Conservation (phyloP, 768 basidiomycete species). For the Suillus spraguei region DNA sequence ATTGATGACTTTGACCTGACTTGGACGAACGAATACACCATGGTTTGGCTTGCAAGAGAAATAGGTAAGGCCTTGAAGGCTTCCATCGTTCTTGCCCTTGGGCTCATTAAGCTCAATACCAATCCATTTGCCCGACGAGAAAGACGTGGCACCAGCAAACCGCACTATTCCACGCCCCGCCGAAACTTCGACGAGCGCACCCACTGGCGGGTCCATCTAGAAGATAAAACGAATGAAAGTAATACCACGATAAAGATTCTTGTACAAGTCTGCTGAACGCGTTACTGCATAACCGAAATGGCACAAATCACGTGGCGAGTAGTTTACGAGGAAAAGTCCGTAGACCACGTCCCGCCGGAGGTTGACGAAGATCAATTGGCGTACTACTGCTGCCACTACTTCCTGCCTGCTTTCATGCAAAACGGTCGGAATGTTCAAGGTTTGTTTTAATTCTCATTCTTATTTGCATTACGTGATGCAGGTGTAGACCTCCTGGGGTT, state of each 20-base stretch:
- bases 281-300: not conserved
- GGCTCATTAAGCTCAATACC: slow-evolving; percentile 85
- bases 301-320: not conserved
- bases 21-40: slow-evolving; percentile 90
- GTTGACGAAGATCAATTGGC: not conserved
- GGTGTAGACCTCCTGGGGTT: slow-evolving; percentile 22
- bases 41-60: slow-evolving; percentile 76
- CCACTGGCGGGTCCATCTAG: slow-evolving; percentile 50
- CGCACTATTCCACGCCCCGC: slow-evolving; percentile 85
- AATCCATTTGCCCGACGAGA: slow-evolving; percentile 91
- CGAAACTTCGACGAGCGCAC: slow-evolving; percentile 77
- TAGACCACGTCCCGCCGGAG: not conserved
- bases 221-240: not conserved
- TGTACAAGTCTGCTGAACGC: slow-evolving; percentile 1
- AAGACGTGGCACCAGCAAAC: slow-evolving; percentile 82
- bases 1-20: slow-evolving; percentile 74
- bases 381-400: not conserved
- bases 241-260: not conserved
- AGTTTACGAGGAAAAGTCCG: not conserved
- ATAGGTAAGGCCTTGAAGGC: slow-evolving; percentile 76
- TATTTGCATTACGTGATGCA: slow-evolving; percentile 17
- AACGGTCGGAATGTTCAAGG: slow-evolving; percentile 31
- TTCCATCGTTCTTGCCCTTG: slow-evolving; percentile 96
- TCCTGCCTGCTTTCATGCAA: slow-evolving; percentile 23
- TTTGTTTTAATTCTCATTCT: slow-evolving; percentile 15